Base-by-base conservation (phyloP, 2,329 filamentous ascomycete genomes). In the Botryosphaeria dothidea region DNA sequence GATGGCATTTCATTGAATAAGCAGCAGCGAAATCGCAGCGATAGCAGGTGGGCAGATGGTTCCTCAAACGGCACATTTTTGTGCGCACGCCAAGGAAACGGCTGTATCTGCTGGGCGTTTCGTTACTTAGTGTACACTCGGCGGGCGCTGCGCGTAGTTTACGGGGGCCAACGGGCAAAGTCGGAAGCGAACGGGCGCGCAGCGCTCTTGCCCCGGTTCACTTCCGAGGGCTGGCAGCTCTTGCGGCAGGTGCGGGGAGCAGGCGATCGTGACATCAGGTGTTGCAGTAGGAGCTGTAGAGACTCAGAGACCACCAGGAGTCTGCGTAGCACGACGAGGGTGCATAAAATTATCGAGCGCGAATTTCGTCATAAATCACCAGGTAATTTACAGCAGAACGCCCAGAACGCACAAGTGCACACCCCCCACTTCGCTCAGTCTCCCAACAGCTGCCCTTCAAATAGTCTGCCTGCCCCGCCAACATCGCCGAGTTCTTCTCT, bases 21-120 rank as follows among this genome's bases (percentile, higher is more conserved):
- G 57, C 43, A 19, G 48, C 25, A 25, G 61, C 61, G 61, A 64
- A 63, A 64, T 64, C 49, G 61, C 46, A 19, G 34, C 52, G 52
- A 8, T 17, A 38, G 27, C 29, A 25, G 51, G 11, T 19, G 31
- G 9, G 51, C 31, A 38, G 31, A 41, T n/a, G 15, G 8, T 17
- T 15, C 17, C 38, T 41, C 38, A 41, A 17, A 41, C 8, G 49
- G 29, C n/a, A 19, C 29, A 17, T 56, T 56, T 56, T 56, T 56
- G 15, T 56, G 38, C 38, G 17, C 17, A 13, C 38, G 38, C 38
- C 38, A 41, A 7, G 17, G 11, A 31, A 8, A 19, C 29, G n/a
- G 27, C n/a, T 9, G 49, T 36, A n/a, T 4, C 9, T 17, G 31
- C 51, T 11, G 13, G 31, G 51, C 51, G 51, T 19, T 17, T 7